Percentiles rank a stretch among this genome's conserved stretches.
These are phyloP conservation scores for Cordyceps militaris DNA, from an alignment of 2,329 filamentous ascomycete genomes.

Conservation along the genomic window DNA sequence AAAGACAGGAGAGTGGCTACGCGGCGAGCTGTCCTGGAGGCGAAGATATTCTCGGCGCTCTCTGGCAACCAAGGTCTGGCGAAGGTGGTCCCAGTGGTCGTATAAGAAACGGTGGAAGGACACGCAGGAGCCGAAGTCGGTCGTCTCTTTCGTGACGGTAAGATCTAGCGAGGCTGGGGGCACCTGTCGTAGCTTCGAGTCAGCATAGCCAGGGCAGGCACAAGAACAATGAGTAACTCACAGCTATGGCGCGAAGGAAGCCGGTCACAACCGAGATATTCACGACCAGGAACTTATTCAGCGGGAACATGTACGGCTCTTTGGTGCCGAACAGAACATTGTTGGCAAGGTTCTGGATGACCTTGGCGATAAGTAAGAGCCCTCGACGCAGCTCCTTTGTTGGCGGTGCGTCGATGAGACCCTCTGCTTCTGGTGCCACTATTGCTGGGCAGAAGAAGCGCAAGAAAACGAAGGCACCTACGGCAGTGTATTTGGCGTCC, in stretches of 20 bases:
- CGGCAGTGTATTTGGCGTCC: conserved; percentile 65
- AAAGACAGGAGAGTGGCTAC: conserved; percentile 48
- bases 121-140: conserved; percentile 66
- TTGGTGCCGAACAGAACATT: conserved; percentile 66
- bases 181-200: conserved; percentile 26
- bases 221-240: conserved; percentile 30
- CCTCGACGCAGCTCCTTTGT: conserved; percentile 64
- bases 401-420: conserved; percentile 52
- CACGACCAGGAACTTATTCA: conserved; percentile 61
- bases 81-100: conserved; percentile 64
- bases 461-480: conserved; percentile 64
- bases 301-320: conserved; percentile 64
- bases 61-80: conserved; percentile 54
- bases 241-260: conserved; percentile 61
- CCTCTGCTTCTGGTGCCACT: conserved; percentile 61
- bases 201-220: conserved; percentile 16
- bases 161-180: conserved; percentile 40
- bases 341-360: conserved; percentile 65
- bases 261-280: conserved; percentile 62
- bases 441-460: conserved; percentile 68
- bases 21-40: conserved; percentile 45
- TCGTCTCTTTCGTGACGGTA: conserved; percentile 40
- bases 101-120: conserved; percentile 62
- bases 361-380: conserved; percentile 61
- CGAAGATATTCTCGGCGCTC: conserved; percentile 51